Base-by-base conservation (phyloP, 768 basidiomycete species). In the Jaapia argillacea region DNA sequence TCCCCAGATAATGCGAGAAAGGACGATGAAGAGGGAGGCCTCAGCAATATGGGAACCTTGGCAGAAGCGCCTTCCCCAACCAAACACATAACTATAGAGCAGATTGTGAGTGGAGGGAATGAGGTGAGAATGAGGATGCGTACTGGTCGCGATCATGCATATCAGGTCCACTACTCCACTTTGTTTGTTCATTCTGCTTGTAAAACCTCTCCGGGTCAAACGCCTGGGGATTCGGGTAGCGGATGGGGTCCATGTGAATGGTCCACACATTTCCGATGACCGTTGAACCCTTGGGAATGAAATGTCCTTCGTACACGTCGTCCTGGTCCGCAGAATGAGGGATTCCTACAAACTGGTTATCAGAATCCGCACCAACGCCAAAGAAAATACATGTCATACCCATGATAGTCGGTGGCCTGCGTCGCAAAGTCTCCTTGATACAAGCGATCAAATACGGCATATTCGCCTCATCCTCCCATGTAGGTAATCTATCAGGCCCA, bases 201-300 rank as follows among this genome's bases (percentile, higher is more conserved):
- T 53, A 21, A 41, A 57, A 60, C 6, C 58, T 47, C 13, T 55
- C 56, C 2, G 58, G 58, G 21, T 46, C 44, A 47, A 57, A 58
- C 12, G 18, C 36, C 3, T 51, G 42, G 6, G 58, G 58, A 41
- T 56, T 39, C 2, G 54, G 55, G 42, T 58, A 60, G 7, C 39
- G 46, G 20, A 48, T 45, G n/a, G 46, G 49, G 39, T 60, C 51
- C 22, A 52, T 54, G 24, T 52, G 43, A 23, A 60, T 47, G 5
- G 50, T 51, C 61, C 59, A 60, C 18, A 58, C 42, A 46, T 60
- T 55, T 2, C 46, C 54, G 28, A 58, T 22, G 3, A 60, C 45
- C 3, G 48, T 47, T 2, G 37, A 24, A 23, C 53, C 57, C 36
- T 58, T 59, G 3, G 57, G 55, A 4, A 61, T 55, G 24, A 48